These are phyloP conservation scores for Pontederia crassipes DNA, from an alignment of 176 grass and related monocot species.

Conservation along the genomic window DNA sequence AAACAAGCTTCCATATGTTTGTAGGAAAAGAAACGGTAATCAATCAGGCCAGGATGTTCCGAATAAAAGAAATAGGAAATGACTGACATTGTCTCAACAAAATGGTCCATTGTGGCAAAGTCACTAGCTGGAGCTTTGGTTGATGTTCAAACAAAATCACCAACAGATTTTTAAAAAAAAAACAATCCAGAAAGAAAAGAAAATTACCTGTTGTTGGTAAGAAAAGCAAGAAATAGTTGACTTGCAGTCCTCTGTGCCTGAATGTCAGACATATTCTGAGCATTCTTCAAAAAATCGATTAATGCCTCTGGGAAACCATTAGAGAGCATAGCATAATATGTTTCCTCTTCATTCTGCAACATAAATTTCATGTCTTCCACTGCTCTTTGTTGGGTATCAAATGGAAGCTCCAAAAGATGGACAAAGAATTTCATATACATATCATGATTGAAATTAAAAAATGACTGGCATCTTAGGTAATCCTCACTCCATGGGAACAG, in stretches of 20 bases:
- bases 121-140: too few species aligned
- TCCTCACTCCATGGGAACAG: constrained; percentile 71
- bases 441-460: constrained; percentile 54
- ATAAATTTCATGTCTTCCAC: constrained; percentile 60
- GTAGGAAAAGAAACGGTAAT: background rate
- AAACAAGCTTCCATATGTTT: too few species aligned
- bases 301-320: constrained; percentile 92
- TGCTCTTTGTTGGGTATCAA: constrained; percentile 45
- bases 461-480: constrained; percentile 57
- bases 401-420: constrained; percentile 52
- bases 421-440: constrained; percentile 73
- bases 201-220: constrained; percentile 54
- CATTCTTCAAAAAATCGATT: constrained; percentile 49
- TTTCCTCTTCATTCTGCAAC: constrained; percentile 52
- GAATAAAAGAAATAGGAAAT: too few species aligned
- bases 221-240: constrained; percentile 60
- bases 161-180: background rate
- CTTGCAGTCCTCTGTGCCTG: constrained; percentile 40
- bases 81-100: too few species aligned
- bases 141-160: too few species aligned
- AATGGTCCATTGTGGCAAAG: too few species aligned
- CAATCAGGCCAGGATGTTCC: background rate
- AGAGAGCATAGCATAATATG: constrained; percentile 39
- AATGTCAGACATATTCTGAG: constrained; percentile 24
- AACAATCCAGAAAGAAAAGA: background rate